Evolutionary conservation across 495 filamentous ascomycete genomes (phyloP), one percentile per base, ranked within the genome.

Genomic region (Daldinia vernicosa): DNA sequence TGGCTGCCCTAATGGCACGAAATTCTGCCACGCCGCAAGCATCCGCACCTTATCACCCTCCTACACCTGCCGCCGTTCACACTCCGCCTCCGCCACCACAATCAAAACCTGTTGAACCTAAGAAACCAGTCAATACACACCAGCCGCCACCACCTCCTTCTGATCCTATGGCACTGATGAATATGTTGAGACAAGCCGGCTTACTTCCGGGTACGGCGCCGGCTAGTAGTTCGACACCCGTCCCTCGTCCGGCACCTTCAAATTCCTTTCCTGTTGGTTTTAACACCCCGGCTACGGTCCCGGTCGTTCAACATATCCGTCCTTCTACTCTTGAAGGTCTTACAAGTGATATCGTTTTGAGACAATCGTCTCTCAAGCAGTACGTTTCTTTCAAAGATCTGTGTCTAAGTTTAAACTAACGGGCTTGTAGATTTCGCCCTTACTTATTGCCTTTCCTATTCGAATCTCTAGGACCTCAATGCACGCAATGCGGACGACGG

Each of bases 401-500:
- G 54, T 65, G 24, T 67, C 35, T 35, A 19, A 52, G 1, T 54
- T 51, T 40, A 24, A 55, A 62, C 72, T 71, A 71, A 80, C 71
- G 65, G 43, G 61, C 53, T 67, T 72, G 43, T 82, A 95, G 91
- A 74, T 91, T 90, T 72, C 92, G 92, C 50, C 89, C 89, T 15
- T 82, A 92, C 70, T 81, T 97, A 24, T 83, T 96, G 14, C 81
- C 87, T 39, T 84, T 83, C 35, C 85, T 98, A 6, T 94, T 95
- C 77, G 92, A 93, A 65, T 84, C 89, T 37, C 85, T 90, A 39
- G 91, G 95, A 5, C 92, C 93, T 63, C 89, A 92, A 67, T 99
- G 95, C 77, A 90, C 88, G 26, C 94, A 94, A 39, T 99, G 95
- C 81, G 95, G 94, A 55, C 89, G 93, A 35, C 90, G 95, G 4